Conservation (phyloP, 1,284 basidiomycete genomes). For the Leccinum huronense region DNA sequence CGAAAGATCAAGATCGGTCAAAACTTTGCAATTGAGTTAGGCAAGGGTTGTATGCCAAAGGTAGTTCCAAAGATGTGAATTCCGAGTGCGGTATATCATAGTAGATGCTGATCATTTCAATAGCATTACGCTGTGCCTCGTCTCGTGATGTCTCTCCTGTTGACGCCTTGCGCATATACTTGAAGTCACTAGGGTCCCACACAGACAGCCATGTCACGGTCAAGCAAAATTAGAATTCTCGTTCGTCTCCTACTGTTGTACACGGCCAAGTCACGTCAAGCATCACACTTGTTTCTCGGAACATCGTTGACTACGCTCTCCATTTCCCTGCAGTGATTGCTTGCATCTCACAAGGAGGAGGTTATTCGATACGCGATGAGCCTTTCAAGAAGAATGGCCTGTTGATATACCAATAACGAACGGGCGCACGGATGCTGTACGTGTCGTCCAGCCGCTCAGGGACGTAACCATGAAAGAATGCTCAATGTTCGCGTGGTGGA, state of each 20-base stretch:
- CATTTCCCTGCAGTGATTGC: conserved; percentile 63
- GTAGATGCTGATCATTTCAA: conserved; percentile 20
- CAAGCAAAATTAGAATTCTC: conserved; percentile 61
- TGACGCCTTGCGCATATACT: conserved; percentile 53
- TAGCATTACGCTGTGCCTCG: conserved; percentile 34
- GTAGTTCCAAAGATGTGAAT: conserved; percentile 13
- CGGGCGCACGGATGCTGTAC: conserved; percentile 33
- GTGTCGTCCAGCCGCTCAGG: conserved; percentile 67
- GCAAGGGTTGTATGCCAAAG: conserved; percentile 38
- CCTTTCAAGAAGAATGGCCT: conserved; percentile 61
- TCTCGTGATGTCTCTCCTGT: conserved; percentile 37
- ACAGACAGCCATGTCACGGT: conserved; percentile 58
- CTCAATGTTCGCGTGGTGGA: conserved; percentile 75
- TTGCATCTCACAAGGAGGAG: conserved; percentile 76
- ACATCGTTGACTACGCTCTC: conserved; percentile 81
- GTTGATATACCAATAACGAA: conserved; percentile 17
- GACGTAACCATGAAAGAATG: conserved; percentile 84
- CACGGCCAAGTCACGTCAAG: conserved; percentile 54
- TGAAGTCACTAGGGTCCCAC: conserved; percentile 67
- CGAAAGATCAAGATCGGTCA: conserved; percentile 24
- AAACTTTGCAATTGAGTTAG: conserved; percentile 45
- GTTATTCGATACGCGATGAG: conserved; percentile 74
- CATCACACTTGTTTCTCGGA: conserved; percentile 79
- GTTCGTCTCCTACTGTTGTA: conserved; percentile 69
- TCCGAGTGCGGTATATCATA: not conserved